A percentile compares a stretch with the other conserved stretches of the same genome.
These are phyloP conservation scores for Moesziomyces sp. DNA, from an alignment of 1,284 basidiomycete species.

Conservation along the genomic window DNA sequence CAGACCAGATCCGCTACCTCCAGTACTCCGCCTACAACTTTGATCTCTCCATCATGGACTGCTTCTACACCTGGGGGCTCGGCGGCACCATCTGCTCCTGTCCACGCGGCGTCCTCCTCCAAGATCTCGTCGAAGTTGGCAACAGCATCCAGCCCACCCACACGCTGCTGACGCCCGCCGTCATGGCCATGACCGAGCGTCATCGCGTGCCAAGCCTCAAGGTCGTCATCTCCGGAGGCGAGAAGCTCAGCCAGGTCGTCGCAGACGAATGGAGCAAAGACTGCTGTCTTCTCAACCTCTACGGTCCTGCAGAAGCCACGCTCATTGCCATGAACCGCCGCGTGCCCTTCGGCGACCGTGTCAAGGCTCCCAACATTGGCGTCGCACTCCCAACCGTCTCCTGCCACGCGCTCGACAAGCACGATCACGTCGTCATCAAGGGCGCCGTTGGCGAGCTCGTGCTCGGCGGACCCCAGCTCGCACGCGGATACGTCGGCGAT, in stretches of 20 bases:
- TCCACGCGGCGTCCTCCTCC: conserved; percentile 54
- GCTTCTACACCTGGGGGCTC: conserved; percentile 65
- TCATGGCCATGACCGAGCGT: conserved; percentile 67
- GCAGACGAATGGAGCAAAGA: conserved; percentile 67
- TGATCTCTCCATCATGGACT: conserved; percentile 67
- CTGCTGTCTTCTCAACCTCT: conserved; percentile 66
- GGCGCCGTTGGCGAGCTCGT: conserved; percentile 68
- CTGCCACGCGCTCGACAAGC: conserved; percentile 61
- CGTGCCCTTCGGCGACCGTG: conserved; percentile 58
- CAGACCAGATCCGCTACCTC: conserved; percentile 60
- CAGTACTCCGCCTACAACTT: conserved; percentile 68
- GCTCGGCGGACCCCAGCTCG: conserved; percentile 63
- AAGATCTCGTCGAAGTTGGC: conserved; percentile 56
- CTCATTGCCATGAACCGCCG: conserved; percentile 65
- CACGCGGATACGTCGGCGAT: conserved; percentile 63
- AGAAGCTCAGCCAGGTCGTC: conserved; percentile 68
- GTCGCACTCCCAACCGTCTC: conserved; percentile 65
- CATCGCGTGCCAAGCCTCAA: conserved; percentile 60
- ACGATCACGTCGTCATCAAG: conserved; percentile 62
- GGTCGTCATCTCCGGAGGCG: conserved; percentile 68
- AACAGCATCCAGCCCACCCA: conserved; percentile 62
- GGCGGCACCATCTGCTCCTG: conserved; percentile 65
- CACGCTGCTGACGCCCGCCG: conserved; percentile 67
- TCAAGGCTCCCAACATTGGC: conserved; percentile 69
- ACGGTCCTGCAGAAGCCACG: conserved; percentile 66